Conservation (phyloP, 805 yeast genomes). For the Saccharomycopsis sp. region DNA sequence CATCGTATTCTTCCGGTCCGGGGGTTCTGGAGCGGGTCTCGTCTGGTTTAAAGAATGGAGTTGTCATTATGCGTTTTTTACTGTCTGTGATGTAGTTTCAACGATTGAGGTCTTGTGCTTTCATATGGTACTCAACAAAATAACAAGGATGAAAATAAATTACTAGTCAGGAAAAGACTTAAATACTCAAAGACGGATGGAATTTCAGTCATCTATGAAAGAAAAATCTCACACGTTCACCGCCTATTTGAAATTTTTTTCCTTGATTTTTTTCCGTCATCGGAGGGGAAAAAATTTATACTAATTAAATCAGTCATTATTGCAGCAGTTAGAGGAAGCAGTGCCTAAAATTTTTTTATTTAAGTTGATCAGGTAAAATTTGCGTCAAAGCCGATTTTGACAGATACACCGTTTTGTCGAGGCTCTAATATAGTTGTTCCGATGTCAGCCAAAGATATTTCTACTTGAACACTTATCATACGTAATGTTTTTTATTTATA, state of each 20-base stretch:
- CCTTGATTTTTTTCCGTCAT: background rate
- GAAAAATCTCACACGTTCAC: background rate
- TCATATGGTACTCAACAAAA: background rate
- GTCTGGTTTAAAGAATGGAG: background rate
- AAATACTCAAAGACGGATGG: background rate
- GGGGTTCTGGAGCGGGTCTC: constrained; percentile 6
- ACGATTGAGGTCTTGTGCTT: background rate
- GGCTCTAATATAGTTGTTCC: background rate
- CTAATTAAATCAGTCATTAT: background rate
- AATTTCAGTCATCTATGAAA: background rate
- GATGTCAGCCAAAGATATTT: too few relatives aligned
- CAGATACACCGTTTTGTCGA: background rate
- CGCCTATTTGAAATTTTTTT: background rate
- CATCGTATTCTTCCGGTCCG: constrained; percentile 36
- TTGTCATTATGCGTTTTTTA: background rate
- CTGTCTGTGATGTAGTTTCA: background rate
- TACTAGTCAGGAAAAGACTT: too few relatives aligned
- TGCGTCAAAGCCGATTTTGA: too few relatives aligned
- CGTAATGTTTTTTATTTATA: background rate
- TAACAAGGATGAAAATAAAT: background rate
- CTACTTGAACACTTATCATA: too few relatives aligned
- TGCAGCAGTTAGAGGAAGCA: background rate
- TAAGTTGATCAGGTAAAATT: background rate
- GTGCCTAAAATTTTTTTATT: background rate
- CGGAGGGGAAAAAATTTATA: background rate